phyloP scores from a whole-genome alignment of 2,329 filamentous ascomycete genomes.

The Alternaria triticina region DNA sequence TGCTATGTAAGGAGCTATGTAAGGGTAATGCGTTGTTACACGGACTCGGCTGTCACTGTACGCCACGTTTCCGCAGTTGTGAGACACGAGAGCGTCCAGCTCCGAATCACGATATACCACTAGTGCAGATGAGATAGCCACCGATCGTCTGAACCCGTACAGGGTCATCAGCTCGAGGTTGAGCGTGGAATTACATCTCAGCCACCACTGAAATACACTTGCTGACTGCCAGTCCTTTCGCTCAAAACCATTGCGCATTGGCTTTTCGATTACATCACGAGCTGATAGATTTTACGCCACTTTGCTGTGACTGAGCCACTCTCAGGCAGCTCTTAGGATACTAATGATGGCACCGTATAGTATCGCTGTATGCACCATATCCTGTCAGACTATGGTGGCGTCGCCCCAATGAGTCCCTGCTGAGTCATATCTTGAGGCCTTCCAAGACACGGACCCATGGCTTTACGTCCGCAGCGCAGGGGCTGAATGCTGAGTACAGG shows the following conservation, averaged over 20 bases:
- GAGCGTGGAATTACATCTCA: neutral
- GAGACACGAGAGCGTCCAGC: neutral
- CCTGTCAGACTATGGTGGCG: neutral
- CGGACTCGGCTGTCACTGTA: conserved; percentile 5
- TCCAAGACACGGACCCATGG: neutral
- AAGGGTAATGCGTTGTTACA: conserved; percentile 5
- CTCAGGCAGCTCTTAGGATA: neutral
- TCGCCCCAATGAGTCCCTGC: neutral
- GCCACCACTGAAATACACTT: neutral
- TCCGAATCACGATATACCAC: neutral
- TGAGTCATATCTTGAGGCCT: neutral
- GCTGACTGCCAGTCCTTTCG: neutral
- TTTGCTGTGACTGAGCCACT: neutral
- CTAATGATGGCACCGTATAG: neutral
- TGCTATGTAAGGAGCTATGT: conserved; percentile 3
- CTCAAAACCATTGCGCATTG: neutral
- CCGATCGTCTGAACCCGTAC: neutral
- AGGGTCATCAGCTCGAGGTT: neutral
- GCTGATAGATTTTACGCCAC: neutral
- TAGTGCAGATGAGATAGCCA: neutral
- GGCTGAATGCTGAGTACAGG: neutral
- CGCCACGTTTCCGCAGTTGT: neutral
- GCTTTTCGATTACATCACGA: neutral
- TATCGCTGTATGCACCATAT: neutral
- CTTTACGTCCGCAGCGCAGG: neutral